Evolutionary conservation across 2,329 filamentous ascomycete genomes (phyloP), one percentile per base, ranked within the genome.

Genomic region (Tricladium varicosporioides): DNA sequence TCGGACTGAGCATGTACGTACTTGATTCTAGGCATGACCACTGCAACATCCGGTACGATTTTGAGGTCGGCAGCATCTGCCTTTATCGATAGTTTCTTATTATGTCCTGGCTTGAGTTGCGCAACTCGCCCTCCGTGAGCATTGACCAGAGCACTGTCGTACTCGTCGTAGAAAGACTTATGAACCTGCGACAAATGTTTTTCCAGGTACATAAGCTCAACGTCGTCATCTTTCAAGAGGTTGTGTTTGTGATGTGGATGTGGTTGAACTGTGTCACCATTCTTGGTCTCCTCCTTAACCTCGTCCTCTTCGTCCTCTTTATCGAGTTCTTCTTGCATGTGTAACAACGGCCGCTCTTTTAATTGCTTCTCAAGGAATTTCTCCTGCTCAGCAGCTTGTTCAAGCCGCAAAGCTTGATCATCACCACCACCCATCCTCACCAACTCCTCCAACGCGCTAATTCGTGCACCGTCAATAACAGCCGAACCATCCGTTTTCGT

Each of bases 311-410:
- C 86, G 64, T 92, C 89, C 67, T 92, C 89, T 65, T 91, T 89
- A 67, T 99, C 94, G 18, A 97, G 80, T 70, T 92, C 81, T 67
- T 96, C 89, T 72, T 99, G 94, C 75, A 96, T 88, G 69, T 94
- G 91, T n/a, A 96, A 76, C 27, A 99, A 75, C 0, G 94, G 94
- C 13, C 93, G 84, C 60, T 97, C 92, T 59, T 87, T 90, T 15
- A 97, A 81, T 73, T 99, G 94, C 59, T 92, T 91, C 69, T 92
- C 88, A 49, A 99, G 82, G 0, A 87, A 83, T 70, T 93, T 90
- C 67, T 94, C 91, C 71, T 97, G 93, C 67, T 94, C 89, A 61
- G 90, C 86, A 2, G 86, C 82, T 75, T 97, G 92, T 61, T 88
- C 80, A 67, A 91, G 84, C 1, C 94, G 76, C 43, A 87, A 77